Base-by-base conservation (phyloP, 495 filamentous ascomycete genomes). In the Xylaria curta region DNA sequence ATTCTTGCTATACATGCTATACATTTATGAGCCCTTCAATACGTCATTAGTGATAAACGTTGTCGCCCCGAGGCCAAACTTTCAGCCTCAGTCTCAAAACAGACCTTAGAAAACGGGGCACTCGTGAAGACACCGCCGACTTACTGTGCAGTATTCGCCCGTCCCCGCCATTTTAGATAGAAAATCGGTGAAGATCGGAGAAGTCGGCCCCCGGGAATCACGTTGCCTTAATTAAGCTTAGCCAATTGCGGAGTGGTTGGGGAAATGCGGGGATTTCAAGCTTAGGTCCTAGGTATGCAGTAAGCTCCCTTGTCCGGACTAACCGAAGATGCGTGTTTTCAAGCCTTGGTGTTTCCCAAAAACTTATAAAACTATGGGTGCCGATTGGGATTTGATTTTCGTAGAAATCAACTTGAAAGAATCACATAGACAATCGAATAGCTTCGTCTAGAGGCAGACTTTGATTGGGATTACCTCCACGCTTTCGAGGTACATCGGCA, bases 181-280 rank as follows among this genome's bases (percentile, higher is more conserved):
- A 31, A 12, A 31, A 31, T 56, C 53, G 54, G 54, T 59, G 26
- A 31, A 10, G 15, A 6, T 59, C 54, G 31, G 58, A 60, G 17
- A 60, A 60, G 28, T 21, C 7, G 31, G n/a, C 33, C 7, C 21
- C 58, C 3, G 9, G 3, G 28, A 21, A 38, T 38, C 28, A 3
- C 58, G 24, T 13, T 59, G 9, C 17, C 54, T 59, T 36, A 36
- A 17, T 36, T 36, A 26, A 47, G 21, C 4, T 19, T 19, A 36
- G 36, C 21, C n/a, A 67, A 62, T 28, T 62, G 42, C 58, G 68
- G 68, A 53, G 67, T 60, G 68, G 38, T 69, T 69, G 68, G 68
- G 68, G 56, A 69, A 69, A 69, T 69, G 67, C 58, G 58, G 58
- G 67, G 67, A 44, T 59, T 24, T 28, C 24, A 2, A 56, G 46